Evolutionary conservation across 2,329 filamentous ascomycete genomes (phyloP).

Genomic region (Passalora sequoiae): DNA sequence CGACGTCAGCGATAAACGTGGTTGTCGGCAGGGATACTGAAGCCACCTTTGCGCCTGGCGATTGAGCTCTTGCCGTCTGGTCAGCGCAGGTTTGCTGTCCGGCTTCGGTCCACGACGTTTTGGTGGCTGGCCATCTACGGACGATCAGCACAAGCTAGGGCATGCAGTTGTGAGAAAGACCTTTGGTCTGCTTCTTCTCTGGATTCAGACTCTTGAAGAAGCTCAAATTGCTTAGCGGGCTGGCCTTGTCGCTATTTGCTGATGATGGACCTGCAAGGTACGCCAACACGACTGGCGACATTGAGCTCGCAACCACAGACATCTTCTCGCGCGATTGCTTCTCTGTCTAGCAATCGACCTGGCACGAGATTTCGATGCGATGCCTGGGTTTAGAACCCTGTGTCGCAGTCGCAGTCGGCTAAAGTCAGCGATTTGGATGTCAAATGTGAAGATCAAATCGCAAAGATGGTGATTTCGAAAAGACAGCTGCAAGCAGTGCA

Average conservation of each 20-base stretch:
- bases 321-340: not conserved
- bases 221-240: constrained; percentile 27
- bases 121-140: constrained; percentile 70
- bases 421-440: constrained; percentile 1
- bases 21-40: not conserved
- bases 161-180: constrained; percentile 41
- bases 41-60: constrained; percentile 85
- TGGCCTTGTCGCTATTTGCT: constrained; percentile 18
- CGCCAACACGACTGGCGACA: constrained; percentile 10
- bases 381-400: not conserved
- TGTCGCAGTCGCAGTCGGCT: constrained; percentile 4
- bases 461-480: too few relatives aligned
- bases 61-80: constrained; percentile 87
- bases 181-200: constrained; percentile 73
- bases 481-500: too few relatives aligned
- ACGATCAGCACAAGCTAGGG: constrained; percentile 1
- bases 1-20: constrained; percentile 4
- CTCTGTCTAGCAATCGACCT: not conserved
- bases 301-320: constrained; percentile 6
- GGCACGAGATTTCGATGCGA: not conserved
- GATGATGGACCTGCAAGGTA: constrained; percentile 11
- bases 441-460: not conserved
- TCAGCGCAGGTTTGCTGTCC: constrained; percentile 90
- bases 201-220: constrained; percentile 59
- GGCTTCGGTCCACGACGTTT: constrained; percentile 94